Conservation (phyloP, 1,284 basidiomycete species). For the Thelephora terrestris region DNA sequence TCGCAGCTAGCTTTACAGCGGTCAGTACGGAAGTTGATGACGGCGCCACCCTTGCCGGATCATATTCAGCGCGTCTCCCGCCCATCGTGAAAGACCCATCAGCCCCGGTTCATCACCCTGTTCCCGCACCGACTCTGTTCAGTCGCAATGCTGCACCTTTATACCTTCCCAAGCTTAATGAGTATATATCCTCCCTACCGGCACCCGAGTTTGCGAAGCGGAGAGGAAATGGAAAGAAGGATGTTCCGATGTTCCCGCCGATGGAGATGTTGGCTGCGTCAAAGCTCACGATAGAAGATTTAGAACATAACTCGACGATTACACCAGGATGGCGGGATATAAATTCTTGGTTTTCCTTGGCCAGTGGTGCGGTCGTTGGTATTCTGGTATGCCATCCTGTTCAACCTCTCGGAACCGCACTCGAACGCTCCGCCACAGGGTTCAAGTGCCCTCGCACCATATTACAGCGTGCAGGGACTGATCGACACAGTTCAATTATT, state of each 20-base stretch:
- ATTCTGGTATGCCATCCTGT: slow-evolving; percentile 34
- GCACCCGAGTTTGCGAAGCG: slow-evolving; percentile 27
- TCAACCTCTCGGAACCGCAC: not conserved
- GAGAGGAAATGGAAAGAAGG: slow-evolving; percentile 19
- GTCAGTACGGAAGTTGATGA: not conserved
- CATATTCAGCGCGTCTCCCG: not conserved
- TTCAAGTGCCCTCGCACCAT: slow-evolving; percentile 53
- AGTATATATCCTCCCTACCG: slow-evolving; percentile 38
- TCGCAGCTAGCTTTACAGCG: not conserved
- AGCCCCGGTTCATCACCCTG: slow-evolving; percentile 29
- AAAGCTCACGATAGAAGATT: slow-evolving; percentile 41
- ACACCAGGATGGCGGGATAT: slow-evolving; percentile 46
- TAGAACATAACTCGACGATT: slow-evolving; percentile 42
- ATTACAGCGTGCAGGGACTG: slow-evolving; percentile 59
- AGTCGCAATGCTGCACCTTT: slow-evolving; percentile 44
- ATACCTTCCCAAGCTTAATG: slow-evolving; percentile 48
- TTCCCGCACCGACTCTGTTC: slow-evolving; percentile 47
- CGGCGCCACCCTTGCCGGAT: not conserved
- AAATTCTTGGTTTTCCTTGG: slow-evolving; percentile 36
- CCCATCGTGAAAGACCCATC: not conserved
- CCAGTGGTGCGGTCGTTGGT: slow-evolving; percentile 34
- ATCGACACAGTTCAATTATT: slow-evolving; percentile 62
- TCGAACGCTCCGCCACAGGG: slow-evolving; percentile 30
- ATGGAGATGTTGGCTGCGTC: slow-evolving; percentile 42
- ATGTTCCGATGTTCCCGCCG: slow-evolving; percentile 44